Evolutionary conservation across 2,329 filamentous ascomycete species (phyloP), one percentile per base, ranked within the genome.

Genomic region (Trichoderma sp.): DNA sequence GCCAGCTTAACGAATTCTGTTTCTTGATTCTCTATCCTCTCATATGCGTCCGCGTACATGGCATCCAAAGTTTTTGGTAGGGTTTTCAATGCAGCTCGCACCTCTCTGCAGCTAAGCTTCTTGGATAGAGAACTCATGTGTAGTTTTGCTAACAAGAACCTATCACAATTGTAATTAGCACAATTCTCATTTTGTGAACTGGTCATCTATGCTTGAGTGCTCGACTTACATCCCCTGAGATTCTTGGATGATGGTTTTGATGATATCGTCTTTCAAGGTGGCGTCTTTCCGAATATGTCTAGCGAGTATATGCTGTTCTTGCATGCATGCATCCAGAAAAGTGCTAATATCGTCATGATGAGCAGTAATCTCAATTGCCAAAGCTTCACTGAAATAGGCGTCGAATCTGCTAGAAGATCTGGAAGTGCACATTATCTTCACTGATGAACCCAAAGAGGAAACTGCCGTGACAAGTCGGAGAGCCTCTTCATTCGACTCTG

Each of bases 1-100:
- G 68, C 68, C 27, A 71, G 33, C 2, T 70, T 27, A 47, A 57
- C 62, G 43, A 29, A 33, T 3, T 70, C 57, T 27, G 47, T 49
- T n/a, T 19, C 59, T 47, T 69, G n/a, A 21, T 43, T 43, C 8
- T 57, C 21, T 21, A 65, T 57, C 21, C 62, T 65, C 14, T 65
- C 47, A 21, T 57, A 52, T 2, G 62, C 62, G 13, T 55, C 35
- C n/a, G 62, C 40, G 40, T 65, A 65, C 24, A 52, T 58, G 31
- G 62, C 62, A 43, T 65, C 33, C 8, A 65, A 19, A 14, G 62
- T 65, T 3, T 33, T 57, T 13, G 62, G 62, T 3, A 65, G 29
- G 27, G 49, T 43, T 29, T 27, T 40, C 49, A 65, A 31, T 6
- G 62, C 33, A 40, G 4, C 0, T 3, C 49, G 62, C 16, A 65